Percentiles rank a stretch among this genome's conserved stretches.
These are phyloP conservation scores for Urostyla sp. DNA, from an alignment of 73 alveolate species.

Conservation along the genomic window DNA sequence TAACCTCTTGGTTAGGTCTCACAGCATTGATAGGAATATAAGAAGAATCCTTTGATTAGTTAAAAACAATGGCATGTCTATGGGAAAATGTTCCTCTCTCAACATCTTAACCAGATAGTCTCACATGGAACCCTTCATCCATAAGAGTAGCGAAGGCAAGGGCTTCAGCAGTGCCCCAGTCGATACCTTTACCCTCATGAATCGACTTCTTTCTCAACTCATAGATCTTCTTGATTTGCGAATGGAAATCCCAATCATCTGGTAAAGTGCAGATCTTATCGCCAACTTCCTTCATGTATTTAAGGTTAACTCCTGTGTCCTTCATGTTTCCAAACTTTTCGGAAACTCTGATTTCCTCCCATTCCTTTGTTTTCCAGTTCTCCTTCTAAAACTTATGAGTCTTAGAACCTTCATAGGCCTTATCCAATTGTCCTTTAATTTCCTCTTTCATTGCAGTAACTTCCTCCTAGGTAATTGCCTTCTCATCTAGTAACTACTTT, in stretches of 20 bases:
- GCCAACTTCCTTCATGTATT: slow-evolving; percentile 66
- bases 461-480: slow-evolving; percentile 70
- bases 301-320: slow-evolving; percentile 79
- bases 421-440: slow-evolving; percentile 36
- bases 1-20: slow-evolving; percentile 41
- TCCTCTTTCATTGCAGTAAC: slow-evolving; percentile 39
- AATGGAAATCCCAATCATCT: slow-evolving; percentile 77
- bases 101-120: slow-evolving; percentile 97
- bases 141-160: slow-evolving; percentile 94
- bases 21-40: slow-evolving; percentile 54
- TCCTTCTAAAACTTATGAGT: slow-evolving; percentile 47
- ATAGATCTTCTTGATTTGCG: slow-evolving; percentile 75
- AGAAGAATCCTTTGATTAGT: slow-evolving; percentile 72
- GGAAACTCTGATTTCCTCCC: slow-evolving; percentile 77
- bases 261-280: slow-evolving; percentile 73
- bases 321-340: slow-evolving; percentile 55
- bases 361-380: slow-evolving; percentile 78
- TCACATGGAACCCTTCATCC: slow-evolving; percentile 85
- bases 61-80: slow-evolving; percentile 87
- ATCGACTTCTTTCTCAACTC: slow-evolving; percentile 74
- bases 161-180: slow-evolving; percentile 96
- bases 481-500: slow-evolving; percentile 72
- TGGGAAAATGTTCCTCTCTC: slow-evolving; percentile 98
- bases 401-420: slow-evolving; percentile 50
- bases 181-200: slow-evolving; percentile 91